These are phyloP conservation scores for Cenchrus americanus DNA, from an alignment of 176 grass and related monocot genomes.

Conservation along the genomic window DNA sequence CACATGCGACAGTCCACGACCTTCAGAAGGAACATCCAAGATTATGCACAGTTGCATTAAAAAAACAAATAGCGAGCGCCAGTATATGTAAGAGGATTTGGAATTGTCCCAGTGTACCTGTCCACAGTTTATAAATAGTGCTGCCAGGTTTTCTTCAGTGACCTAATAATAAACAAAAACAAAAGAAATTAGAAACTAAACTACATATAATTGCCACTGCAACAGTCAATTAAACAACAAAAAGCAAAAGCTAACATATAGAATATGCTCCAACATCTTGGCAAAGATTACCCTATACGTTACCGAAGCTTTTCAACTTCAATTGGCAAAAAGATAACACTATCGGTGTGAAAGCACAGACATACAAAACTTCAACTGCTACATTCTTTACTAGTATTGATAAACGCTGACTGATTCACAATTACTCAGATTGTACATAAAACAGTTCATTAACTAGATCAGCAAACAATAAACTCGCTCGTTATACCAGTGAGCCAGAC, in stretches of 20 bases:
- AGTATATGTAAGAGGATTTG: not conserved
- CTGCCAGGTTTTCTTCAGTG: slow-evolving; percentile 95
- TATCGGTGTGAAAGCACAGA: not conserved
- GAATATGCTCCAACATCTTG: slow-evolving; percentile 11
- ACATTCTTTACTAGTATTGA: not conserved
- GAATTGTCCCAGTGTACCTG: slow-evolving; percentile 49
- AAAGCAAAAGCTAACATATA: slow-evolving; percentile 27
- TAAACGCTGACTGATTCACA: not conserved
- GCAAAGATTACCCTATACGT: not conserved
- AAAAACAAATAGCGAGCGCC: slow-evolving; percentile 3
- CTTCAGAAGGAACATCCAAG: slow-evolving; percentile 44
- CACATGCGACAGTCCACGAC: slow-evolving; percentile 99
- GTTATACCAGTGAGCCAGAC: not conserved
- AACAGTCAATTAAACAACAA: not conserved
- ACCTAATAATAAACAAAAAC: slow-evolving; percentile 53
- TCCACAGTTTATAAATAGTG: slow-evolving; percentile 92
- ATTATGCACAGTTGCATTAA: slow-evolving; percentile 15
- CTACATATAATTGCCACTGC: slow-evolving; percentile 13
- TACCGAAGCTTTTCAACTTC: not conserved
- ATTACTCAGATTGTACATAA: not conserved
- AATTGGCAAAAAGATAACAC: not conserved
- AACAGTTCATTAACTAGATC: not conserved
- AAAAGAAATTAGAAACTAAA: slow-evolving; percentile 31
- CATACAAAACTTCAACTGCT: not conserved
- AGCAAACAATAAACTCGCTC: not conserved